Base-by-base conservation (phyloP, 108 stramenopile species). In the Nitzschia inconspicua region DNA sequence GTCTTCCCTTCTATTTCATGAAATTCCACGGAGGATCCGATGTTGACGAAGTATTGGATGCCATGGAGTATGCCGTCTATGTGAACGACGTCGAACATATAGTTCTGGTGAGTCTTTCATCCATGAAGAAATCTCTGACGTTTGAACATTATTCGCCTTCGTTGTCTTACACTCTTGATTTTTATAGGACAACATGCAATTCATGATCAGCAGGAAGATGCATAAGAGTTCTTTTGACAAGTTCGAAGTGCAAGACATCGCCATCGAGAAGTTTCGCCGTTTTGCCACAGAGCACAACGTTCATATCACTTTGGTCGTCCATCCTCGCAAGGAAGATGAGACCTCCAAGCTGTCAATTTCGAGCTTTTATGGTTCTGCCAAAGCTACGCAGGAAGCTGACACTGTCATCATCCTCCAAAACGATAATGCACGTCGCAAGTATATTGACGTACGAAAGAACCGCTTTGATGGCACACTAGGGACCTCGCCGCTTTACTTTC, bases 341-440 rank as follows among this genome's bases (percentile, higher is more conserved):
- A 71, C 72, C 31, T 48, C 72, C 36, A 71, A 73, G 36, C 68
- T 99, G 29, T 75, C 81, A 37, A 91, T 98, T 8, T 79, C 78
- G 4, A 88, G 85, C 23, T 78, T 99, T 42, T 98, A 80, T 46
- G 99, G 99, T 49, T 82, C 89, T 32, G 97, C 96, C 50, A 99
- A 99, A 77, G 96, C 96, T 11, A 97, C 99, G 10, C 99, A 99
- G 79, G 99, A 99, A 72, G 97, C 97, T n/a, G 99, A 99, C 64
- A 94, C 86, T 14, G 97, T 99, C 19, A 47, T 97, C 36, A 97
- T 99, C 44, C 66, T 99, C 58, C 99, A 99, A 75, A 80, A 75
- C 35, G 94, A 88, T 56, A 71, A 63, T n/a, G 75, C 74, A 27
- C 75, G 71, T 23, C 60, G 82, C 42, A 98, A 97, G 80, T 89